These are phyloP conservation scores for Populus nigra DNA, from an alignment of 345 rosid species.

Conservation along the genomic window DNA sequence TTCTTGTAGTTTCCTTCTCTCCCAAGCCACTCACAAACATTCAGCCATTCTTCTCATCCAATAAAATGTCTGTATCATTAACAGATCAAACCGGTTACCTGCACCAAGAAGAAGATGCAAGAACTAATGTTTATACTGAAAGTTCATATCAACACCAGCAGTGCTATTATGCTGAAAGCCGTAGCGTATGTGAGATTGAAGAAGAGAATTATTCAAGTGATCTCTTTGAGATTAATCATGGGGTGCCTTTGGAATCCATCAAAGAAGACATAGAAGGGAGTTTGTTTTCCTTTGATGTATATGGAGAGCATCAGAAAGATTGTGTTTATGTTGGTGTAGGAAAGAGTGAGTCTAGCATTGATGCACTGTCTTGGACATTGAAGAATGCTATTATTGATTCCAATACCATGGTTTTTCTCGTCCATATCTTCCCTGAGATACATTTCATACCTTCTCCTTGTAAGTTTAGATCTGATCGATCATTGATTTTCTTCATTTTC, in stretches of 20 bases:
- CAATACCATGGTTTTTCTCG: constrained; percentile 42
- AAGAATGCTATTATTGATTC: constrained; percentile 32
- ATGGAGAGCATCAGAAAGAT: constrained; percentile 25
- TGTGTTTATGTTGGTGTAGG: constrained; percentile 72
- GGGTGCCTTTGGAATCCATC: constrained; percentile 5
- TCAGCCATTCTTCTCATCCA: not conserved
- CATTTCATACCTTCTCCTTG: constrained; percentile 67
- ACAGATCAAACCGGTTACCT: not conserved
- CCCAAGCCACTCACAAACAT: not conserved
- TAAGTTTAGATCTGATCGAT: constrained; percentile 19
- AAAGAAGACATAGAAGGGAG: constrained; percentile 35
- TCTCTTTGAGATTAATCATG: constrained; percentile 31
- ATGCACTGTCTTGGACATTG: constrained; percentile 73
- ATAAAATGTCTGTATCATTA: not conserved
- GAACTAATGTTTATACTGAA: too few species aligned
- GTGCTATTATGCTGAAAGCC: not conserved
- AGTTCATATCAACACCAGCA: not conserved
- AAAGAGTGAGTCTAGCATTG: constrained; percentile 72
- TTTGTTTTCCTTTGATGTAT: constrained; percentile 38
- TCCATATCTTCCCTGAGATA: constrained; percentile 63
- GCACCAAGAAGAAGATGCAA: not conserved
- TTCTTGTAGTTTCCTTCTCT: not conserved
- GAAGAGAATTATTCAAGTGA: constrained; percentile 26
- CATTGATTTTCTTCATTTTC: not conserved
- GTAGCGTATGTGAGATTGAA: constrained; percentile 25